Conservation (phyloP, 2,329 filamentous ascomycete genomes). For the Apiospora phragmitis region DNA sequence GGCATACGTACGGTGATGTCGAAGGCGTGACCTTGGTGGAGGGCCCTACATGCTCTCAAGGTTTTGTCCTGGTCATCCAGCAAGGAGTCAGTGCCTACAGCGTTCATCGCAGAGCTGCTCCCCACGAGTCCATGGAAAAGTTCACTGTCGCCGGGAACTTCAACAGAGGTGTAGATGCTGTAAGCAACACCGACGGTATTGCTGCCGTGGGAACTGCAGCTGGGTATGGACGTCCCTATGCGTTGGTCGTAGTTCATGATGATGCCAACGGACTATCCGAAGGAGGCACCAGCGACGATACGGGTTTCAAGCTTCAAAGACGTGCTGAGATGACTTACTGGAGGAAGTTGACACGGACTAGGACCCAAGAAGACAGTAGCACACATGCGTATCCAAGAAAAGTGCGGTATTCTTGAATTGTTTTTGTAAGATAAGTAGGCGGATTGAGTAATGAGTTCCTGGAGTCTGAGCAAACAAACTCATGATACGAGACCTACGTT, state of each 20-base stretch:
- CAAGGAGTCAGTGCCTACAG: constrained; percentile 55
- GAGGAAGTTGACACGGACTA: constrained; percentile 38
- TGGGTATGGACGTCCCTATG: constrained; percentile 41
- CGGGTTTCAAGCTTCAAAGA: constrained; percentile 51
- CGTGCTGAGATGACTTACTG: constrained; percentile 38
- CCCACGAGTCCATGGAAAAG: constrained; percentile 49
- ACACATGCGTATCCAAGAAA: background rate
- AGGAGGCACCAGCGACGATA: constrained; percentile 45
- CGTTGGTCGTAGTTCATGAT: constrained; percentile 52
- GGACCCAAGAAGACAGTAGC: constrained; percentile 32
- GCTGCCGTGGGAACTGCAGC: constrained; percentile 45
- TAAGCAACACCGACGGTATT: constrained; percentile 55
- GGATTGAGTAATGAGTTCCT: background rate
- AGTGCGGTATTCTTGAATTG: background rate
- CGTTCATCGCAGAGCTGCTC: constrained; percentile 48
- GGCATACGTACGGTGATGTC: constrained; percentile 51
- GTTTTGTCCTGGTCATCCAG: constrained; percentile 52
- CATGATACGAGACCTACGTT: background rate
- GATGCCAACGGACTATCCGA: constrained; percentile 51
- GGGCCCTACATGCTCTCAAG: constrained; percentile 42
- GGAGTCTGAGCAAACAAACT: background rate
- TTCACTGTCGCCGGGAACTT: constrained; percentile 47
- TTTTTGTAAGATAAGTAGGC: background rate
- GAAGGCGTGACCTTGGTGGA: constrained; percentile 53
- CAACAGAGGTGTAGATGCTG: constrained; percentile 45